Conservation (phyloP, 495 filamentous ascomycete genomes). For the Halenospora varia region DNA sequence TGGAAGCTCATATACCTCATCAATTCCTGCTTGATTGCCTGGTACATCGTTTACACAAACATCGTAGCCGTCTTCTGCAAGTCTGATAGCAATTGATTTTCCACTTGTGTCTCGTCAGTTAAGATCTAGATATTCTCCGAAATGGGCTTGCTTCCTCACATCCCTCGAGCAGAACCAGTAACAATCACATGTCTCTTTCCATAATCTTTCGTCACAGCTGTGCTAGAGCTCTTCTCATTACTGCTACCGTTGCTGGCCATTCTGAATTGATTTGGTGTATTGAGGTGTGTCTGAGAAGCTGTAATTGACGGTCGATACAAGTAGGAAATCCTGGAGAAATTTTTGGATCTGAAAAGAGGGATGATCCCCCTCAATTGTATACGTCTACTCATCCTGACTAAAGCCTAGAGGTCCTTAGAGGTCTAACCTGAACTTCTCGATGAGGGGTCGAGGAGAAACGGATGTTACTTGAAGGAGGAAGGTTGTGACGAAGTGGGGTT, state of each 20-base stretch:
- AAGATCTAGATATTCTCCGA: neutral
- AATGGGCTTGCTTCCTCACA: slow-evolving; percentile 33
- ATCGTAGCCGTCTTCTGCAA: slow-evolving; percentile 56
- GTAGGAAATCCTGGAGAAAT: neutral
- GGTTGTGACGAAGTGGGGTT: neutral
- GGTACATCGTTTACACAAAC: slow-evolving; percentile 57
- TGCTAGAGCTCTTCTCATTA: slow-evolving; percentile 4
- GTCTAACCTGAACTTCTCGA: neutral
- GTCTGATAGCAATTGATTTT: slow-evolving; percentile 54
- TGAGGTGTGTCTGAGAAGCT: neutral
- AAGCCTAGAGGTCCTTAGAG: neutral
- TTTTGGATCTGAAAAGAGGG: neutral
- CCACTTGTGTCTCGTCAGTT: slow-evolving; percentile 31
- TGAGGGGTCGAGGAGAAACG: neutral
- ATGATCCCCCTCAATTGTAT: neutral
- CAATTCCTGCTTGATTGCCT: slow-evolving; percentile 38
- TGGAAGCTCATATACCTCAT: slow-evolving; percentile 29
- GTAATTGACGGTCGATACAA: neutral
- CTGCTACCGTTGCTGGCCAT: slow-evolving; percentile 13
- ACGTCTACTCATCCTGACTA: neutral
- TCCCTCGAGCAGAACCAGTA: slow-evolving; percentile 53
- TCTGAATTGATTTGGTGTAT: slow-evolving; percentile 15
- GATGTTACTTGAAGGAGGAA: neutral
- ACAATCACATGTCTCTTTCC: slow-evolving; percentile 46
- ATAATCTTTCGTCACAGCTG: slow-evolving; percentile 22